Base-by-base conservation (phyloP, 129 eudicot genomes). In the Pseudognaphalium luteoalbum region DNA sequence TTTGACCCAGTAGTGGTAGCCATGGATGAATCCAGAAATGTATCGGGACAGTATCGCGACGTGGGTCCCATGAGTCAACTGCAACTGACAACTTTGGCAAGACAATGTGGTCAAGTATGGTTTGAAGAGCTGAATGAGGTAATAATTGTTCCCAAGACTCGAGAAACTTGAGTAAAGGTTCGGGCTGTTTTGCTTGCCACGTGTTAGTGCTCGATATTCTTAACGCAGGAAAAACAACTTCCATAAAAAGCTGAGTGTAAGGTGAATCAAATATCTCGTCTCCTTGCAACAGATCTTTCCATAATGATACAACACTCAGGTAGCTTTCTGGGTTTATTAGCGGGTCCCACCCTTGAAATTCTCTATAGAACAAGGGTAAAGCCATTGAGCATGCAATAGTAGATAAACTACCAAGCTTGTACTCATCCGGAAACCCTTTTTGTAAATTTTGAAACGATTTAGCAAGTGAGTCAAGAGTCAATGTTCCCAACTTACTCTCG, bases 21-120 rank as follows among this genome's bases (percentile, higher is more conserved):
- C 96, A 92, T 7, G 98, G 98, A 81, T 90, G 97, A 61, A 93
- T 86, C 98, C 98, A 93, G 5, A 81, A 81, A 84, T 93, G 98
- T 35, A 93, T 88, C 3, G 97, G 90, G 21, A 90, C 84, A 3
- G 91, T 90, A 78, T 93, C 98, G 20, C 85, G 75, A 33, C 90
- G 85, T 20, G 96, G 96, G 73, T 93, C 98, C 98, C 98, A 93
- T 0, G 91, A 85, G 68, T 86, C 86, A 19, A 93, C 92, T 5
- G 96, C 96, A 44, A 86, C 92, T 3, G 84, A 17, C 52, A 93
- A 72, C 72, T 93, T 93, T 8, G 96, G 96, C 95, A 86, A 81
- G 32, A 90, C 76, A 25, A 86, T 68, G 60, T 72, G 82, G 19
- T 92, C 96, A 19, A 92, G 81, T 60, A 92, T 81, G 35, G 87